These are phyloP conservation scores for Astrothelium macrocarpum DNA, from an alignment of 495 filamentous ascomycete species.

Conservation along the genomic window DNA sequence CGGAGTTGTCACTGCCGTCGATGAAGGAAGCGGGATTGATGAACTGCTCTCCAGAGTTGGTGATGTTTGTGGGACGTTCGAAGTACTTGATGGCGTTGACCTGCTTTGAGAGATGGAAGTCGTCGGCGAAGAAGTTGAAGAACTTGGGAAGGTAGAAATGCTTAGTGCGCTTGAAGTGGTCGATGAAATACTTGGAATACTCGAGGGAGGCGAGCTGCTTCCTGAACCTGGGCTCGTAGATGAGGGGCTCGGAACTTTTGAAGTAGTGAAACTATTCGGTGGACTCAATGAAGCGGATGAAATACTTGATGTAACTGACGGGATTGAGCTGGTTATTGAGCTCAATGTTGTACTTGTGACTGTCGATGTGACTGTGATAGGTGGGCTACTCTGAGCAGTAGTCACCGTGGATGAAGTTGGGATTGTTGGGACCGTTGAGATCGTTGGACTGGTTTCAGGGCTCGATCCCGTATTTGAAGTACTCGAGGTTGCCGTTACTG, in stretches of 20 bases:
- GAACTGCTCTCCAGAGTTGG: background rate
- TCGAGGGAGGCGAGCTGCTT: background rate
- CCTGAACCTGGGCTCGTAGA: background rate
- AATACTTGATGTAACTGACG: no score
- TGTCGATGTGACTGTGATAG: no score
- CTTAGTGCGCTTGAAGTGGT: background rate
- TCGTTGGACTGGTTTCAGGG: background rate
- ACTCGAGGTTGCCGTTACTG: background rate
- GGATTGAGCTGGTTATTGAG: no score
- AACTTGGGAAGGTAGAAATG: background rate
- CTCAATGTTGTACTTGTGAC: no score
- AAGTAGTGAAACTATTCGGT: background rate
- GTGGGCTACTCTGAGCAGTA: no score
- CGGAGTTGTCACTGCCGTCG: background rate
- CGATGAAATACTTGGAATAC: background rate
- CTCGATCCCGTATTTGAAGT: background rate
- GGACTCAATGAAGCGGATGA: no score
- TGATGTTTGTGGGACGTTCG: background rate
- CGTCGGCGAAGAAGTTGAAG: background rate
- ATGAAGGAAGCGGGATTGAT: background rate
- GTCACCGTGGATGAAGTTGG: background rate
- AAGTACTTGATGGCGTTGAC: background rate
- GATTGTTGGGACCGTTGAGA: background rate
- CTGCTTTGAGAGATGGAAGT: background rate
- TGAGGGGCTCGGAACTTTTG: background rate